phyloP scores from a whole-genome alignment of 2,329 filamentous ascomycete species.

The Colletotrichum tropicale region DNA sequence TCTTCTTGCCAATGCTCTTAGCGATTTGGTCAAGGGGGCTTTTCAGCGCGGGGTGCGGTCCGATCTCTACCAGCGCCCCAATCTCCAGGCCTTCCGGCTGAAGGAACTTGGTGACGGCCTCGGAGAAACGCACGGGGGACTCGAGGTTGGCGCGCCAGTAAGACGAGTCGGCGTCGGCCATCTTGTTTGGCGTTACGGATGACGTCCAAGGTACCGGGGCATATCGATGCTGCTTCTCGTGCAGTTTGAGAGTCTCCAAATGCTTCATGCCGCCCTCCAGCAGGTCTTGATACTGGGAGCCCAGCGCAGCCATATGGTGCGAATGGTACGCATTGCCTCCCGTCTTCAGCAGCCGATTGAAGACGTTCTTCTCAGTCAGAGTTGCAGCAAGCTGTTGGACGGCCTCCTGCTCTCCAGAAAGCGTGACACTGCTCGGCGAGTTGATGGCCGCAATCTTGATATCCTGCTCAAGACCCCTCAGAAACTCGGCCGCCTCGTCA shows the following conservation, averaged over 20 bases:
- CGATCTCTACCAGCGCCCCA: not conserved
- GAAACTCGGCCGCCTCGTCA: conserved; percentile 8
- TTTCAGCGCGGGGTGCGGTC: not conserved
- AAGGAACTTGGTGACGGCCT: not conserved
- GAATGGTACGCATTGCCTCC: not conserved
- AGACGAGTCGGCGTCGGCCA: not conserved
- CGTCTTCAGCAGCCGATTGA: not conserved
- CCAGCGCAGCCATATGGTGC: not conserved
- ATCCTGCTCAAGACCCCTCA: not conserved
- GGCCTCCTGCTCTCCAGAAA: not conserved
- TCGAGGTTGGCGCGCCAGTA: not conserved
- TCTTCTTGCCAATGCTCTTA: not conserved
- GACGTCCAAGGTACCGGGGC: not conserved
- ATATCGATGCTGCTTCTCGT: not conserved
- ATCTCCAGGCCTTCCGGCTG: not conserved
- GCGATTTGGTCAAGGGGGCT: not conserved
- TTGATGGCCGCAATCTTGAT: not conserved
- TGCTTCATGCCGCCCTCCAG: not conserved
- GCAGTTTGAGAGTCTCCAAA: not conserved
- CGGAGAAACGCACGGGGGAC: not conserved
- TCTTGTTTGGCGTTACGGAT: not conserved
- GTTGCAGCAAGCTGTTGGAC: not conserved
- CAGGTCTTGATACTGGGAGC: not conserved
- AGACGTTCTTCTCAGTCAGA: not conserved
- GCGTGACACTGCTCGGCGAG: not conserved